phyloP scores from a whole-genome alignment of 2,329 filamentous ascomycete genomes.

The Zymoseptoria tritici region DNA sequence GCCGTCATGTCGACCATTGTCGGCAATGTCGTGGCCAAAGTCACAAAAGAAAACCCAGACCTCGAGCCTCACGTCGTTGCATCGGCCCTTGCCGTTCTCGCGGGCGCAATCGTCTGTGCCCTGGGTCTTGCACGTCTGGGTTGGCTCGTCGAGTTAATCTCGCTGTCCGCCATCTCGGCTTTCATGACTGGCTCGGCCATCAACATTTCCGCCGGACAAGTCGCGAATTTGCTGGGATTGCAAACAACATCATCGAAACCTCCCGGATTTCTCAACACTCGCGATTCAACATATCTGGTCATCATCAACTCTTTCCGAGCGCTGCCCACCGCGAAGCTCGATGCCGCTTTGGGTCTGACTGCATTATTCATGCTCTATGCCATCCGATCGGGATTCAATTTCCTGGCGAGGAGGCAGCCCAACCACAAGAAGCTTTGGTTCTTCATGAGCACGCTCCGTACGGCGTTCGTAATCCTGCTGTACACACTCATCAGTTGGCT shows the following conservation, averaged over 20 bases:
- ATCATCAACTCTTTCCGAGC: constrained; percentile 75
- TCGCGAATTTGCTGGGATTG: constrained; percentile 75
- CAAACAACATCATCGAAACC: constrained; percentile 26
- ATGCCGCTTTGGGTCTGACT: constrained; percentile 83
- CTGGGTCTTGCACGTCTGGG: constrained; percentile 75
- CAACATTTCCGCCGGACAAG: constrained; percentile 77
- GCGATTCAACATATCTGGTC: constrained; percentile 71
- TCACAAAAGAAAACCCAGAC: constrained; percentile 50
- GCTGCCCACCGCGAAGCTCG: constrained; percentile 59
- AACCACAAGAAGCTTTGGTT: constrained; percentile 68
- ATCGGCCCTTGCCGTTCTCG: constrained; percentile 68
- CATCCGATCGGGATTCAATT: constrained; percentile 60
- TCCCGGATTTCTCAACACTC: constrained; percentile 55
- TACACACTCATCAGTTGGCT: constrained; percentile 89
- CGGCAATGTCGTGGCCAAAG: constrained; percentile 68
- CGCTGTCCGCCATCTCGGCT: constrained; percentile 79
- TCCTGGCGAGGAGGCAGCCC: constrained; percentile 61
- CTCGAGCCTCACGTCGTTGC: constrained; percentile 62
- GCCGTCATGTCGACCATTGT: constrained; percentile 91
- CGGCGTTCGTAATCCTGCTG: constrained; percentile 81
- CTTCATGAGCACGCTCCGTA: constrained; percentile 84
- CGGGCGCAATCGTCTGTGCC: constrained; percentile 67
- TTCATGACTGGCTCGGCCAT: constrained; percentile 97
- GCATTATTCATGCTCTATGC: constrained; percentile 70
- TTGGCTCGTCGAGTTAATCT: constrained; percentile 90